These are phyloP conservation scores for Dalechampia spathulata DNA, from an alignment of 441 rosid species.

Conservation along the genomic window DNA sequence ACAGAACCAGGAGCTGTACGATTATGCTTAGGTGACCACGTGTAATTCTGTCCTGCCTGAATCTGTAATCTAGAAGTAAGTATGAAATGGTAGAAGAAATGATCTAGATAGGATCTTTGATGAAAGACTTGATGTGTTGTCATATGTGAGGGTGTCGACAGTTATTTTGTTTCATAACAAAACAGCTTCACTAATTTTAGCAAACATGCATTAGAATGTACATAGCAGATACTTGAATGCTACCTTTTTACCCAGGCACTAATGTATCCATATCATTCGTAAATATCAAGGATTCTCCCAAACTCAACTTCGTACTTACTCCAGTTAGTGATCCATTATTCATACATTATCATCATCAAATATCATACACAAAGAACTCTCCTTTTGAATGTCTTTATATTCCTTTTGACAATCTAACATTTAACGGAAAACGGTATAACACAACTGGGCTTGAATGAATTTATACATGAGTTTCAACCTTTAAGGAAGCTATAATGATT, in stretches of 20 bases:
- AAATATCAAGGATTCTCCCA: too few relatives aligned
- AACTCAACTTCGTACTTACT: too few relatives aligned
- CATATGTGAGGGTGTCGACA: too few relatives aligned
- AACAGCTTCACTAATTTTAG: neutral
- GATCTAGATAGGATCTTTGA: neutral
- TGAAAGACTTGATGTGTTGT: too few relatives aligned
- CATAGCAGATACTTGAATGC: neutral
- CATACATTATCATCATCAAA: too few relatives aligned
- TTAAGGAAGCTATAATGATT: neutral
- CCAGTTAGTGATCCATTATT: too few relatives aligned
- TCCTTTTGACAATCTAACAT: too few relatives aligned
- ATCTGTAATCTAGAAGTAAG: neutral
- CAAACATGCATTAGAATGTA: neutral
- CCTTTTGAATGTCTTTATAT: too few relatives aligned
- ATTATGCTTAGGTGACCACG: neutral
- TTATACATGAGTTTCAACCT: neutral
- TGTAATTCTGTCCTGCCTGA: neutral
- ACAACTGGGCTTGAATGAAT: neutral
- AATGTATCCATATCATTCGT: too few relatives aligned
- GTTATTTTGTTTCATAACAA: too few relatives aligned
- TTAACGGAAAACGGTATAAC: neutral
- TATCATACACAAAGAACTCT: too few relatives aligned
- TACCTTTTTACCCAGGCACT: too few relatives aligned
- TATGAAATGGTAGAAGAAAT: constrained; percentile 2
- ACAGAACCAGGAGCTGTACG: neutral